Evolutionary conservation across 2,329 filamentous ascomycete genomes (phyloP), one percentile per base, ranked within the genome.

Genomic region (Ceratocystis eucalypticola): DNA sequence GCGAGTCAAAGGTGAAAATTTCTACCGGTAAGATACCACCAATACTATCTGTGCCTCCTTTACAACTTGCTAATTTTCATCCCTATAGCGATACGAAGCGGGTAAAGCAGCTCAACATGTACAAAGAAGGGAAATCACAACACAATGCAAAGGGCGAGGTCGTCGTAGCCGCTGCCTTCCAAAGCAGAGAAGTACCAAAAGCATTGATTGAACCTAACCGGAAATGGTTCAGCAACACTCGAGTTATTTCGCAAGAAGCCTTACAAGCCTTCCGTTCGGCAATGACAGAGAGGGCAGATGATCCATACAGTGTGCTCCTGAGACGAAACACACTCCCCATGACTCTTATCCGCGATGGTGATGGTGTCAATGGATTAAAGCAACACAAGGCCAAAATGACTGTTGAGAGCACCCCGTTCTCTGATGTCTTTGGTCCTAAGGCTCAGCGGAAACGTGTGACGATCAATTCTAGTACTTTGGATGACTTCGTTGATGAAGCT

Each of bases 281-380:
- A 30, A 93, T 99, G 77, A 89, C 89, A 53, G 91, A 96, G 76
- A 89, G 92, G 76, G 87, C 89, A 64, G 86, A 87, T 20, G 91
- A 99, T 73, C 94, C 94, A 0, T 96, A 96, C 76, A 88, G 89
- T 68, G 94, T 96, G 68, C 84, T 97, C n/a, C 81, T 99, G 70
- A 96, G 96, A 80, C 88, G 89, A 71, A 97, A 97, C 77, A 97
- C 97, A 79, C 82, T 99, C 62, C 94, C 94, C 50, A 93, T 99
- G 91, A 93, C 86, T 71, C 79, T 99, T 75, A 96, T 99, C 73
- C 83, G 86, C 69, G 93, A 97, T 72, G 84, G 84, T 65, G 86
- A 76, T 22, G 74, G 72, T 61, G 83, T 87, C 71, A 93, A 96
- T 72, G 93, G 92, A 0, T 76, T 96, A 67, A 95, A 96, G 78